Evolutionary conservation across 306 rosid genomes (phyloP).

Genomic region (cucumber (Cucumis sativus)): DNA sequence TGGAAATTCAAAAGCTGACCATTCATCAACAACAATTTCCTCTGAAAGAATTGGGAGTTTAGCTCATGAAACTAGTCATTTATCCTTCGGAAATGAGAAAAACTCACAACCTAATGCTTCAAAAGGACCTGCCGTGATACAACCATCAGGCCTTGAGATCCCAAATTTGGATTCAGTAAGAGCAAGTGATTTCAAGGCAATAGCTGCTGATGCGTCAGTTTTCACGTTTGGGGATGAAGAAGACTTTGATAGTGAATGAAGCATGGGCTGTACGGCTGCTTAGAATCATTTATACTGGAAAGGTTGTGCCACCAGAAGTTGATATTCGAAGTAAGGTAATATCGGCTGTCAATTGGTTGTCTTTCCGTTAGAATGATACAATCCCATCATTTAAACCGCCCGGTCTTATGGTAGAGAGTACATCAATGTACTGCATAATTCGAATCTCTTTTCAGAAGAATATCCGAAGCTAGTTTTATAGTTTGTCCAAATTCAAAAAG

Average conservation of each 20-base stretch:
- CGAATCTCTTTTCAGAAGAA: not conserved
- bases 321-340: not conserved
- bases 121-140: slow-evolving; percentile 20
- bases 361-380: not conserved
- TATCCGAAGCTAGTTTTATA: not conserved
- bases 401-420: not conserved
- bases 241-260: slow-evolving; percentile 79
- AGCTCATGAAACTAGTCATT: slow-evolving; percentile 17
- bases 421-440: not conserved
- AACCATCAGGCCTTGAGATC: slow-evolving; percentile 13
- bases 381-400: not conserved
- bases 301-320: not conserved
- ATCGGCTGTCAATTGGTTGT: not conserved
- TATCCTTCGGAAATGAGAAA: slow-evolving; percentile 28
- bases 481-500: too few species aligned
- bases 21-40: slow-evolving; percentile 31
- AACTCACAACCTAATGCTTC: slow-evolving; percentile 13
- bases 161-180: slow-evolving; percentile 27
- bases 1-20: slow-evolving; percentile 17
- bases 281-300: not conserved
- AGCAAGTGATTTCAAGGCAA: slow-evolving; percentile 57
- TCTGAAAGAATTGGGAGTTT: slow-evolving; percentile 18
- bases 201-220: slow-evolving; percentile 96
- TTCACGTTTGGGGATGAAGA: slow-evolving; percentile 83
- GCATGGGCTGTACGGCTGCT: not conserved